Conservation (phyloP, 2,329 filamentous ascomycete species). For the Pseudogymnoascus sp. region DNA sequence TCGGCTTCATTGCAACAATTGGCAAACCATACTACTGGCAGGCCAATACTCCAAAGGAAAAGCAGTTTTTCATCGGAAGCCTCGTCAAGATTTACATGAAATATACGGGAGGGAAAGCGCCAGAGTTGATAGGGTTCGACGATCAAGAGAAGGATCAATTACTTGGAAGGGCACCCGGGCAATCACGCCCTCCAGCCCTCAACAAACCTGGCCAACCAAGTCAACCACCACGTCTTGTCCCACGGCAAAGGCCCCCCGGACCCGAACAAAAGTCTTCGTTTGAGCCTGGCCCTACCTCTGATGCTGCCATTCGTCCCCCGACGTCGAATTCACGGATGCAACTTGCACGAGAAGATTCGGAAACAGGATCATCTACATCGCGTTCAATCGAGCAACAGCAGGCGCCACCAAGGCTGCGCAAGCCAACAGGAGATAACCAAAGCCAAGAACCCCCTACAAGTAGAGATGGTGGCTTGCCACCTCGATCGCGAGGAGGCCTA, state of each 20-base stretch:
- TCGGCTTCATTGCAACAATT: conserved; percentile 80
- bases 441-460: conserved; percentile 28
- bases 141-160: conserved; percentile 69
- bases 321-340: conserved; percentile 22
- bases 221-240: conserved; percentile 13
- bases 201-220: conserved; percentile 15
- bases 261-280: not conserved
- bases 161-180: conserved; percentile 42
- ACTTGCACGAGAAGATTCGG: conserved; percentile 22
- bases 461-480: conserved; percentile 25
- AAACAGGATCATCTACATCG: conserved; percentile 21
- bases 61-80: conserved; percentile 97
- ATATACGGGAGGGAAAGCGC: conserved; percentile 80
- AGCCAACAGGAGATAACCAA: conserved; percentile 23
- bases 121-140: conserved; percentile 76
- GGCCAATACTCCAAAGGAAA: conserved; percentile 86
- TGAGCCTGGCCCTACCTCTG: not conserved
- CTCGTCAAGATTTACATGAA: conserved; percentile 94
- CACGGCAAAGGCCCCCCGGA: not conserved
- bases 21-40: conserved; percentile 97
- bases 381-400: conserved; percentile 16
- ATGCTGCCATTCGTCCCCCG: conserved; percentile 13
- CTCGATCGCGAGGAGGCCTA: conserved; percentile 24
- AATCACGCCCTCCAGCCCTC: conserved; percentile 19
- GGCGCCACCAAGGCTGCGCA: conserved; percentile 20